Evolutionary conservation across 2,329 filamentous ascomycete genomes (phyloP).

Genomic region (Penicillium occitanis): DNA sequence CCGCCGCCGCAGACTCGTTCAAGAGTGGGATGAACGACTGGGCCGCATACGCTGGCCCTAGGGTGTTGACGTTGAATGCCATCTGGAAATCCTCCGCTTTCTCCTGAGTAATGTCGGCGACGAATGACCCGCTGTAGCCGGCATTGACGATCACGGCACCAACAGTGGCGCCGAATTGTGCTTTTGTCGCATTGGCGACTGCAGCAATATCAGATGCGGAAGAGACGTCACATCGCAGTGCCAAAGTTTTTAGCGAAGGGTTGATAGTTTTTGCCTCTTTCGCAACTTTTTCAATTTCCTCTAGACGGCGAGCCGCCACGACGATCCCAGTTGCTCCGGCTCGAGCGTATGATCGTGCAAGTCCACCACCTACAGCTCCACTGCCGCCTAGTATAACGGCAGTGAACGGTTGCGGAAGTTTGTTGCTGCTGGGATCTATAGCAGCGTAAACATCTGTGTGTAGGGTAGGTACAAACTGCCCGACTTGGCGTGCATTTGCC

Average conservation of each 20-base stretch:
- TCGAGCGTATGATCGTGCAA: constrained; percentile 36
- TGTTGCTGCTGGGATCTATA: constrained; percentile 25
- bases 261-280: constrained; percentile 28
- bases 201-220: constrained; percentile 28
- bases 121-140: constrained; percentile 35
- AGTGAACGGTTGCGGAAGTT: constrained; percentile 30
- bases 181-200: constrained; percentile 24
- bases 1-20: constrained; percentile 27
- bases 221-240: constrained; percentile 35
- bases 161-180: constrained; percentile 25
- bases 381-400: constrained; percentile 40
- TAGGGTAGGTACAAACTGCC: constrained; percentile 23
- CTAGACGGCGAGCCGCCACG: constrained; percentile 33
- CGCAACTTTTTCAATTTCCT: constrained; percentile 31
- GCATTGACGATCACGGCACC: constrained; percentile 28
- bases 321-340: constrained; percentile 36
- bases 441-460: constrained; percentile 24
- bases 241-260: constrained; percentile 28
- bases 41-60: constrained; percentile 40
- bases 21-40: constrained; percentile 38
- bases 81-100: constrained; percentile 34
- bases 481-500: constrained; percentile 20
- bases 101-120: constrained; percentile 35
- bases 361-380: constrained; percentile 37
- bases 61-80: constrained; percentile 39